Conservation (phyloP, 2,329 filamentous ascomycete genomes). For the Didymella arachidicola region DNA sequence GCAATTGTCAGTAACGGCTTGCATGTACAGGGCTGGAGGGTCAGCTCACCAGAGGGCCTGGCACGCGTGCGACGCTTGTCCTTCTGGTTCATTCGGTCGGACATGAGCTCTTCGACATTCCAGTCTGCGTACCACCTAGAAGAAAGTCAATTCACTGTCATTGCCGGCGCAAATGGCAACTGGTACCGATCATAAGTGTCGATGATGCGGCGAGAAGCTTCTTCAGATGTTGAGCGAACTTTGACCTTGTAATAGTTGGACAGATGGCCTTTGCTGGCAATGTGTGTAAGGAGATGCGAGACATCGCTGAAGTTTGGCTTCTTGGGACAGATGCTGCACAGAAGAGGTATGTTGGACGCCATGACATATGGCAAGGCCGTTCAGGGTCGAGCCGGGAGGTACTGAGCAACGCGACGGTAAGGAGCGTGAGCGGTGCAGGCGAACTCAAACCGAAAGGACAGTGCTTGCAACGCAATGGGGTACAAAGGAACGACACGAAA, state of each 20-base stretch:
- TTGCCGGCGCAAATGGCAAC: not conserved
- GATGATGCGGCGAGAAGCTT: slow-evolving; percentile 68
- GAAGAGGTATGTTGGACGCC: slow-evolving; percentile 67
- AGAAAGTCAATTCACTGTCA: not conserved
- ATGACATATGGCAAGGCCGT: slow-evolving; percentile 48
- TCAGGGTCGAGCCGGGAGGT: not conserved
- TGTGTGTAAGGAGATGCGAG: slow-evolving; percentile 90
- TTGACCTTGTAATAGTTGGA: slow-evolving; percentile 83
- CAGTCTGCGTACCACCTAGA: slow-evolving; percentile 74
- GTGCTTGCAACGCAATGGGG: slow-evolving; percentile 38
- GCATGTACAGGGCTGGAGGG: not conserved
- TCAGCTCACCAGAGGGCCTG: slow-evolving; percentile 41
- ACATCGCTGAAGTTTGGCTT: slow-evolving; percentile 84
- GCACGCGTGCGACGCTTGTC: slow-evolving; percentile 67
- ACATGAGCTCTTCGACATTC: slow-evolving; percentile 75
- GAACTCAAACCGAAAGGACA: slow-evolving; percentile 37
- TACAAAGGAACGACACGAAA: slow-evolving; percentile 43
- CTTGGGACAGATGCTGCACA: slow-evolving; percentile 84
- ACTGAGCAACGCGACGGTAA: slow-evolving; percentile 26
- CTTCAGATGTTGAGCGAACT: slow-evolving; percentile 72
- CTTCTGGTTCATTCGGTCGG: slow-evolving; percentile 79
- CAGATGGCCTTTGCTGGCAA: slow-evolving; percentile 91
- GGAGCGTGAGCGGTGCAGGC: slow-evolving; percentile 33
- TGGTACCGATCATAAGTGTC: slow-evolving; percentile 68
- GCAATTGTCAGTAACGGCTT: slow-evolving; percentile 30